Evolutionary conservation across 768 basidiomycete species (phyloP).

Genomic region (Saitozyma podzolica): DNA sequence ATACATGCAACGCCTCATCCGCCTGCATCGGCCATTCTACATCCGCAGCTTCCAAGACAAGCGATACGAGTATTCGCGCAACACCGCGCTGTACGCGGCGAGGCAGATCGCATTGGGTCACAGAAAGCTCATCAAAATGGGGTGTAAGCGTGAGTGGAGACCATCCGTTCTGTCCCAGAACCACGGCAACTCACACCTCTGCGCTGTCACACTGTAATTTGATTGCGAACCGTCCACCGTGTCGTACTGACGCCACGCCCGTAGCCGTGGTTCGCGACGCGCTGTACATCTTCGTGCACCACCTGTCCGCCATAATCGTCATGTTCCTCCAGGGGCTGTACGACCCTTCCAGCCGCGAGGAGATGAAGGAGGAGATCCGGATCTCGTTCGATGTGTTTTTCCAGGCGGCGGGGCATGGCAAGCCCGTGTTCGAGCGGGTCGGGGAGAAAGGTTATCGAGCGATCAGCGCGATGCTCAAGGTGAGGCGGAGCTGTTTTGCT

Average conservation of each 20-base stretch:
- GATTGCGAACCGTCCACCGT: too few species aligned
- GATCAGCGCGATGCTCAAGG: conserved; percentile 2
- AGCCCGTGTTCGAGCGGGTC: background rate
- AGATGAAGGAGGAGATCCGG: background rate
- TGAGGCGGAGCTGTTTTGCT: background rate
- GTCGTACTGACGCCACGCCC: too few species aligned
- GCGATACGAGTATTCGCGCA: background rate
- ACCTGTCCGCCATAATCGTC: conserved; percentile 6
- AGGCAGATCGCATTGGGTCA: conserved; percentile 3
- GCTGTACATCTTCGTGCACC: conserved; percentile 3
- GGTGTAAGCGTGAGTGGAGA: background rate
- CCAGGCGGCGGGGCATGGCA: background rate
- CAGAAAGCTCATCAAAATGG: background rate
- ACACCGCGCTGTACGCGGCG: background rate
- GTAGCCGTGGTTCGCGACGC: background rate
- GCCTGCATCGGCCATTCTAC: conserved; percentile 9
- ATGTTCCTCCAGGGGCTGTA: conserved; percentile 7
- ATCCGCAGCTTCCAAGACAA: conserved; percentile 4
- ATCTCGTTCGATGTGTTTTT: background rate
- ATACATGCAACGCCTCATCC: conserved; percentile 4
- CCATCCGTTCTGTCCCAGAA: too few species aligned
- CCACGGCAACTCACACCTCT: too few species aligned
- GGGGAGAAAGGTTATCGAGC: background rate
- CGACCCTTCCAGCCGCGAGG: background rate
- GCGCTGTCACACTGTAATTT: too few species aligned